Conservation (phyloP, 805 yeast genomes). For the Crinitomyces ghanaensis region DNA sequence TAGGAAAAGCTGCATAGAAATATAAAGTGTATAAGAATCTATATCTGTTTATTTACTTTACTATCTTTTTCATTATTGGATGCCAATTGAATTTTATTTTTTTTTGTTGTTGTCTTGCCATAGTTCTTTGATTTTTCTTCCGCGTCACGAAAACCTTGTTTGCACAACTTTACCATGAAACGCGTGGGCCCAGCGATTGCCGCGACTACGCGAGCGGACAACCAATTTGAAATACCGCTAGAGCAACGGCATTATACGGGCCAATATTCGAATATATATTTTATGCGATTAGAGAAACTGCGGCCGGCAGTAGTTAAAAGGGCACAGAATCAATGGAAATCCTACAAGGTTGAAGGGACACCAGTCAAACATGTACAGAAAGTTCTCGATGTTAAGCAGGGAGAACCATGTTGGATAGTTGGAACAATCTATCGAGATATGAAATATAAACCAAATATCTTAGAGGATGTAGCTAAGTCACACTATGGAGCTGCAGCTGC, state of each 20-base stretch:
- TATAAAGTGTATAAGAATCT: too few species aligned
- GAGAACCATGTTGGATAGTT: slow-evolving; percentile 63
- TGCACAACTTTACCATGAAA: too few species aligned
- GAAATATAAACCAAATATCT: slow-evolving; percentile 73
- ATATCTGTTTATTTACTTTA: too few species aligned
- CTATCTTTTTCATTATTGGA: too few species aligned
- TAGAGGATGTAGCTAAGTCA: slow-evolving; percentile 59
- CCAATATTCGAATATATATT: slow-evolving; percentile 52
- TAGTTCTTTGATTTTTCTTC: too few species aligned
- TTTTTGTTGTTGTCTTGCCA: too few species aligned
- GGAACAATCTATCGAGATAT: slow-evolving; percentile 83
- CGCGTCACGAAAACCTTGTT: too few species aligned
- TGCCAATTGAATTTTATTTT: too few species aligned
- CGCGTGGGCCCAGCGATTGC: too few species aligned
- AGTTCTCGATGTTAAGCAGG: slow-evolving; percentile 51
- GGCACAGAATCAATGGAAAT: slow-evolving; percentile 47
- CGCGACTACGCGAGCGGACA: too few species aligned
- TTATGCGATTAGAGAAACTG: slow-evolving; percentile 37
- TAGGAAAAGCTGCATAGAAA: too few species aligned
- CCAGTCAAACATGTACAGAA: slow-evolving; percentile 34
- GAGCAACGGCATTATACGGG: slow-evolving; percentile 35
- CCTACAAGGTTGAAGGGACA: slow-evolving; percentile 31
- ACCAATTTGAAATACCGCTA: slow-evolving; percentile 8
- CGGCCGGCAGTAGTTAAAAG: slow-evolving; percentile 36
- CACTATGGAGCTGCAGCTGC: slow-evolving; percentile 28